Conservation (phyloP, 805 yeast species). For the Sugiyamaella americana region DNA sequence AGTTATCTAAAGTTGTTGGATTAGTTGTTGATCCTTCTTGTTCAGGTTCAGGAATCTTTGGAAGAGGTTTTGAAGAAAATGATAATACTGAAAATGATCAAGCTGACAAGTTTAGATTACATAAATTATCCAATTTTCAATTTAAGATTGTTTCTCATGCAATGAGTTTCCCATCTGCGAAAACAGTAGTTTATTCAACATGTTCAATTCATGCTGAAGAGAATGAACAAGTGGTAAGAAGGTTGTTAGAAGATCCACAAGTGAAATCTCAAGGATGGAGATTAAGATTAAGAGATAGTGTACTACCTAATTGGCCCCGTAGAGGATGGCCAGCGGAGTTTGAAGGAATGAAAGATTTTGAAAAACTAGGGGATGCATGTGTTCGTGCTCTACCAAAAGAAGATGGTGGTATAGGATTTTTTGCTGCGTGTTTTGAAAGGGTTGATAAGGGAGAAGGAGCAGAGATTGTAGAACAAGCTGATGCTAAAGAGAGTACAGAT, state of each 20-base stretch:
- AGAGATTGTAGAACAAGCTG: neutral
- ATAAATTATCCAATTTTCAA: slow-evolving; percentile 79
- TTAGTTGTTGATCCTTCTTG: slow-evolving; percentile 94
- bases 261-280: slow-evolving; percentile 69
- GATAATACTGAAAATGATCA: slow-evolving; percentile 32
- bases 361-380: slow-evolving; percentile 72
- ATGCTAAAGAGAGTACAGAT: neutral
- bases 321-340: slow-evolving; percentile 76
- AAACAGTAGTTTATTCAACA: slow-evolving; percentile 83
- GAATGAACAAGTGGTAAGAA: slow-evolving; percentile 86
- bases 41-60: slow-evolving; percentile 96
- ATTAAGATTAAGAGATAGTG: slow-evolving; percentile 52
- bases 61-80: slow-evolving; percentile 59
- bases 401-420: slow-evolving; percentile 99
- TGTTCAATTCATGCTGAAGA: slow-evolving; percentile 94
- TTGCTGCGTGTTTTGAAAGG: slow-evolving; percentile 85
- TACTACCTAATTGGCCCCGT: slow-evolving; percentile 79
- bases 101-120: slow-evolving; percentile 47
- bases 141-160: slow-evolving; percentile 86
- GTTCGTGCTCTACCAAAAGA: slow-evolving; percentile 76
- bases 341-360: slow-evolving; percentile 31
- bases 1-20: slow-evolving; percentile 64
- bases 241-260: slow-evolving; percentile 60
- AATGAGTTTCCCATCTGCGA: slow-evolving; percentile 65
- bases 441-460: neutral